Evolutionary conservation across 2,329 filamentous ascomycete genomes (phyloP), one percentile per base, ranked within the genome.

Genomic region (Fusarium sp.): DNA sequence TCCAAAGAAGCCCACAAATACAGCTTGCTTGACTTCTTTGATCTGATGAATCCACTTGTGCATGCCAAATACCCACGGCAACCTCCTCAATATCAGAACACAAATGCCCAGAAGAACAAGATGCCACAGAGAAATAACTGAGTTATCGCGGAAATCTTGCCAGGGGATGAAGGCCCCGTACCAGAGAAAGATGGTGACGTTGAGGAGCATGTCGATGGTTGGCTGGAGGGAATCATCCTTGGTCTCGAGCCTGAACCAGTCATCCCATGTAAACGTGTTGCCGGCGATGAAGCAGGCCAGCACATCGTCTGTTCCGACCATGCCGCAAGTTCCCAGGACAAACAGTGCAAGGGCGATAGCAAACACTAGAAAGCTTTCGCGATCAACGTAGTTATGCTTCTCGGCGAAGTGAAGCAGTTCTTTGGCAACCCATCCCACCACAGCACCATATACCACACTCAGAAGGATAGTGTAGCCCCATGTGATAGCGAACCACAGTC

Each of bases 141-240:
- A 75, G 76, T 92, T 95, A 69, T 73, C 70, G 1, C 84, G 78
- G 69, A 97, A 97, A 25, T 80, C 81, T 6, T 82, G 76, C 94
- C 94, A 97, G 0, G 94, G 94, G 59, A 91, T 92, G 13, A 94
- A 87, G 1, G 93, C 92, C 5, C 94, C 94, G 72, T 92, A 95
- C 94, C 93, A 97, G 78, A 97, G 88, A 77, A 97, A 97, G 37
- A 97, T 87, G 18, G 90, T 84, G 5, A 96, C 88, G 75, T 97
- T 97, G 58, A 97, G 89, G 3, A 97, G 84, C 93, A 97, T 97
- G 76, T 97, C 94, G 43, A 97, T 91, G 0, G 94, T 97, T 0
- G 94, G 94, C 76, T 97, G 94, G n/a, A 97, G 85, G 3, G 92
- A 94, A 74, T 97, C 95, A 70, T 97, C 94, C 71, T 91, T 82